These are phyloP conservation scores for Triticum turgidum DNA, from an alignment of 176 grass and related monocot species.

Conservation along the genomic window DNA sequence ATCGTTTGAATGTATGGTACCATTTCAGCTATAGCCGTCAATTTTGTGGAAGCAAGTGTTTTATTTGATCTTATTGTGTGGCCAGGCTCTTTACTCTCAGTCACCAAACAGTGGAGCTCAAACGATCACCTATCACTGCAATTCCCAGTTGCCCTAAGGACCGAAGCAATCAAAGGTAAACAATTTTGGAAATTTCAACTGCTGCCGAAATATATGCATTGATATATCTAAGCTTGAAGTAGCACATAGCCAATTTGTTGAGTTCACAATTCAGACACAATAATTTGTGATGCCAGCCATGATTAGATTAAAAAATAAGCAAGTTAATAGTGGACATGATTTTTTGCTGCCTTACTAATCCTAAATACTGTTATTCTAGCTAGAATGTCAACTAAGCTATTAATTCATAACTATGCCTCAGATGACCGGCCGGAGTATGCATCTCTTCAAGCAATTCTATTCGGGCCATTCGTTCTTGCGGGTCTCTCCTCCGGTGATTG, in stretches of 20 bases:
- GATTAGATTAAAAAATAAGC: slow-evolving; percentile 8
- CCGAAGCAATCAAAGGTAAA: slow-evolving; percentile 77
- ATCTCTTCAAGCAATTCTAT: slow-evolving; percentile 79
- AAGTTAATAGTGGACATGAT: neutral
- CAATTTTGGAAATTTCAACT: slow-evolving; percentile 9
- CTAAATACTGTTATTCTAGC: neutral
- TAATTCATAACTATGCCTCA: slow-evolving; percentile 36
- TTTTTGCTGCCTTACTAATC: neutral
- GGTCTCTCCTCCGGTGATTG: slow-evolving; percentile 66
- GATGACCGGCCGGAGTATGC: slow-evolving; percentile 75
- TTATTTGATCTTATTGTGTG: slow-evolving; percentile 22
- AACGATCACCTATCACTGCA: slow-evolving; percentile 58
- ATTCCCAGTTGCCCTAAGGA: slow-evolving; percentile 53
- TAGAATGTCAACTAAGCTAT: neutral
- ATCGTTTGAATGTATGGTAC: neutral
- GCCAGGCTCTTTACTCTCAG: slow-evolving; percentile 68
- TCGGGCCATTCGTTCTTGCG: slow-evolving; percentile 79
- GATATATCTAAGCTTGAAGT: neutral
- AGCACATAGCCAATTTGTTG: neutral
- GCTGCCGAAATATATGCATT: neutral
- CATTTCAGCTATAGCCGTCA: neutral
- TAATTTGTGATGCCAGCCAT: neutral
- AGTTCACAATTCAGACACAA: neutral
- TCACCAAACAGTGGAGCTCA: slow-evolving; percentile 76
- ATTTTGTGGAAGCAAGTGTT: neutral